Base-by-base conservation (phyloP, 1,284 basidiomycete genomes). In the Ustilago vetiveriae region DNA sequence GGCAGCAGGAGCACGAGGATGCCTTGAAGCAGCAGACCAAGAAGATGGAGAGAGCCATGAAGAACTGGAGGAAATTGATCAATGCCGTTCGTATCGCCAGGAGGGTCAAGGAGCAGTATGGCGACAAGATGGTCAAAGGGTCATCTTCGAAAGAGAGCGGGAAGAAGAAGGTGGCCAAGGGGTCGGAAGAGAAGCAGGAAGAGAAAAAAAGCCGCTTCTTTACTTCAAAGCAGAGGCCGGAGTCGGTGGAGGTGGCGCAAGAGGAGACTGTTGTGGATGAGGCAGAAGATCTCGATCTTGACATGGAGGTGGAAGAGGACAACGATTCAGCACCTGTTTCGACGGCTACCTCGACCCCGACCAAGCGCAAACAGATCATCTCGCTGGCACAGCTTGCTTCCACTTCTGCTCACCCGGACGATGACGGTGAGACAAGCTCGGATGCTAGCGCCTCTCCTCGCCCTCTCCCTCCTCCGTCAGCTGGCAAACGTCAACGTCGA, bases 11-110 rank as follows among this genome's bases (percentile, higher is more conserved):
- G 72, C 88, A 89, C 60, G 86, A 88, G 27, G 90, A 89, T 2
- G 88, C 90, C 65, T 87, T 92, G 82, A 91, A 89, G 76, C 60
- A 75, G 55, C 86, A 86, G 30, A 85, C 84, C 2, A 94, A 93
- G 82, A 87, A 86, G 56, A 87, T 91, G 73, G 92, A 94, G 51
- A 87, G 88, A 22, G 90, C 90, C 1, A 83, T 96, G 71, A 94
- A 94, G 82, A 87, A 90, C 38, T 98, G 96, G 96, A 87, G 65
- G 40, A 89, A 90, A 71, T 86, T 98, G 27, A 86, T 98, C 24
- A 91, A 92, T 35, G 94, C 94, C 1, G 85, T 98, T 41, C 87
- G 91, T 23, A 92, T 98, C 56, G 87, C 92, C 9, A 86, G 90
- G 76, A 87, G 93, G 32, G 85, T 98, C 29, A 88, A 90, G 74